Evolutionary conservation across 2,329 filamentous ascomycete genomes (phyloP).

Genomic region (Verticillium isaacii): DNA sequence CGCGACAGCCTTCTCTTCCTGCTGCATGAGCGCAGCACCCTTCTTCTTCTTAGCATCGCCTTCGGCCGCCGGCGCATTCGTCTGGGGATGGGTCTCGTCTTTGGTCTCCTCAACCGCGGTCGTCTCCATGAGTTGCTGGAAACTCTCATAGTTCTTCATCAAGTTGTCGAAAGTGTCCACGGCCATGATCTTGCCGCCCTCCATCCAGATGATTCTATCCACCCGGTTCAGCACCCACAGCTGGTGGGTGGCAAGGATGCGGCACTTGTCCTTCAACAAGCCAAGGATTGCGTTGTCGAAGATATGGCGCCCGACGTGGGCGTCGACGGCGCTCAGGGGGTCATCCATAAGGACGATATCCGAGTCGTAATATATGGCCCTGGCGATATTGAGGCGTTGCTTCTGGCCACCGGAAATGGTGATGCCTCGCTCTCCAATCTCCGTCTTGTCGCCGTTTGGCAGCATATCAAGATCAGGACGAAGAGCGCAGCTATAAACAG

Average conservation of each 20-base stretch:
- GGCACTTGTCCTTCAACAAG: slow-evolving; percentile 80
- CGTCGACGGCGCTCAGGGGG: slow-evolving; percentile 64
- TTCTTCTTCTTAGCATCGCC: slow-evolving; percentile 53
- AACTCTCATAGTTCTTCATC: slow-evolving; percentile 72
- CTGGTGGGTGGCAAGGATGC: slow-evolving; percentile 91
- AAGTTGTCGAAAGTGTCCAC: slow-evolving; percentile 87
- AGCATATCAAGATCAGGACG: slow-evolving; percentile 86
- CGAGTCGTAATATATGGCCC: slow-evolving; percentile 67
- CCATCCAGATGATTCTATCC: slow-evolving; percentile 91
- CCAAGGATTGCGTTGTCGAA: slow-evolving; percentile 94
- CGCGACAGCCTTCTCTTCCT: slow-evolving; percentile 63
- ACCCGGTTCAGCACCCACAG: slow-evolving; percentile 87
- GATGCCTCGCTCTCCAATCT: slow-evolving; percentile 93
- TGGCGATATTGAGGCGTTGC: slow-evolving; percentile 88
- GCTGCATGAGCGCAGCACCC: slow-evolving; percentile 64
- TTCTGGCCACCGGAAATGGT: slow-evolving; percentile 95
- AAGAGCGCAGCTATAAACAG: slow-evolving; percentile 63
- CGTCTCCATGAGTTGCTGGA: slow-evolving; percentile 80
- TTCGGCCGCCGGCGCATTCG: slow-evolving; percentile 32
- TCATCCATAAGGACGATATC: slow-evolving; percentile 68
- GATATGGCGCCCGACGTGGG: slow-evolving; percentile 68
- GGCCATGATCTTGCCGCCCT: slow-evolving; percentile 76
- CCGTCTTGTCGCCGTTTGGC: slow-evolving; percentile 81
- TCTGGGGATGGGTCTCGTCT: slow-evolving; percentile 38
- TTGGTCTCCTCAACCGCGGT: slow-evolving; percentile 68